These are phyloP conservation scores for Hippophae gyantsensis DNA, from an alignment of 306 rosid species.

Conservation along the genomic window DNA sequence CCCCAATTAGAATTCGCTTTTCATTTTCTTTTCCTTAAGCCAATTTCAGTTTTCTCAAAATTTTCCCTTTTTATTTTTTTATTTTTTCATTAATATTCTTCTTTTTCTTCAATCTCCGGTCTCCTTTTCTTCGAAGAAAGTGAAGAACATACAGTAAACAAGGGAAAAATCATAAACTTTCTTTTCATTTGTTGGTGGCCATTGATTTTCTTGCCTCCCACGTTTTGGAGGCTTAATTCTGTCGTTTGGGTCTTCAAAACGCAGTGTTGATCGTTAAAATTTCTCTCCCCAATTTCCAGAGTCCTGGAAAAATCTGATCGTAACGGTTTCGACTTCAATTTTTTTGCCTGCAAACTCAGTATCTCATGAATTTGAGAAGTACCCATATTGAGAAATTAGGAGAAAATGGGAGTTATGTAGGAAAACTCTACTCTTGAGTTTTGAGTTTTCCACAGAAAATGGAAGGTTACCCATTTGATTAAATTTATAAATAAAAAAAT, in stretches of 20 bases:
- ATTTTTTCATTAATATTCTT: slow-evolving; percentile 12
- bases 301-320: too few relatives aligned
- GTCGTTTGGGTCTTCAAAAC: too few relatives aligned
- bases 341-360: too few relatives aligned
- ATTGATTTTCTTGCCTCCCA: too few relatives aligned
- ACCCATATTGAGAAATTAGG: slow-evolving; percentile 17
- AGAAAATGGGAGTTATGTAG: slow-evolving; percentile 8
- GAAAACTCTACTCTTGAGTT: slow-evolving; percentile 29
- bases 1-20: slow-evolving; percentile 18
- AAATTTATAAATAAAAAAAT: slow-evolving; percentile 9
- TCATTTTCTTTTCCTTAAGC: background rate
- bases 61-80: background rate
- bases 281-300: background rate
- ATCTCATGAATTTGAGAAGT: background rate
- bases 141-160: too few relatives aligned
- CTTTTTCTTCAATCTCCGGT: background rate
- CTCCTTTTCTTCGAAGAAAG: background rate
- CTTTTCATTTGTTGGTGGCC: too few relatives aligned
- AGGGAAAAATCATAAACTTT: too few relatives aligned
- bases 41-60: background rate
- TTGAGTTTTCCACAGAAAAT: slow-evolving; percentile 35
- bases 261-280: background rate
- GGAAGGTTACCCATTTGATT: slow-evolving; percentile 23
- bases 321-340: background rate
- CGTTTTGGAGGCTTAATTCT: too few relatives aligned